Percentiles rank a stretch among this genome's conserved stretches.
Evolutionary conservation across 805 yeast species (phyloP).

Genomic region (Monosporozyma unispora): DNA sequence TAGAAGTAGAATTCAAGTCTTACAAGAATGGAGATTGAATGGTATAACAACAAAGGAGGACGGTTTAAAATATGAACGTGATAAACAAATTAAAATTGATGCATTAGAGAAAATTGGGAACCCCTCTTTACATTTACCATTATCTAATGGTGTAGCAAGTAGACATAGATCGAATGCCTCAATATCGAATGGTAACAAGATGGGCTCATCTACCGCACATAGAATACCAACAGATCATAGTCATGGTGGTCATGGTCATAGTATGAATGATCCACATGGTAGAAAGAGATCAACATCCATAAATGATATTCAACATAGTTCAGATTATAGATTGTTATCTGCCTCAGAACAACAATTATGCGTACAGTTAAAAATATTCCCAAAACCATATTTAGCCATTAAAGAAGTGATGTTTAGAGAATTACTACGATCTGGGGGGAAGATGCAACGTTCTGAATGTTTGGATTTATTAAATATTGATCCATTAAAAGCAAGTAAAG

Average conservation of each 20-base stretch:
- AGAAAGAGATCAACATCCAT: constrained; percentile 39
- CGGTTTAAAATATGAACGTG: constrained; percentile 82
- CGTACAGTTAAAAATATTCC: constrained; percentile 70
- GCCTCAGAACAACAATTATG: constrained; percentile 86
- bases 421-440: constrained; percentile 75
- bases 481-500: constrained; percentile 73
- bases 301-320: constrained; percentile 63
- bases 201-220: not conserved
- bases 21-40: constrained; percentile 87
- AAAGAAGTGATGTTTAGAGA: constrained; percentile 86
- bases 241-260: constrained; percentile 20
- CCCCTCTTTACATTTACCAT: constrained; percentile 17
- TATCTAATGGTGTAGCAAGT: constrained; percentile 14
- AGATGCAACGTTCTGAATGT: constrained; percentile 74
- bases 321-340: constrained; percentile 74
- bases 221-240: not conserved
- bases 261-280: constrained; percentile 19
- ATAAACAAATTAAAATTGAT: constrained; percentile 59
- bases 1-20: constrained; percentile 72
- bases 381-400: constrained; percentile 89
- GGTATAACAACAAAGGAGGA: constrained; percentile 80
- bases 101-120: constrained; percentile 48
- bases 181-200: not conserved
- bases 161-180: constrained; percentile 20
- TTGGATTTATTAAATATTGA: constrained; percentile 78